Evolutionary conservation across 805 yeast genomes (phyloP).

Genomic region (Vanderwaltozyma yarrowii): DNA sequence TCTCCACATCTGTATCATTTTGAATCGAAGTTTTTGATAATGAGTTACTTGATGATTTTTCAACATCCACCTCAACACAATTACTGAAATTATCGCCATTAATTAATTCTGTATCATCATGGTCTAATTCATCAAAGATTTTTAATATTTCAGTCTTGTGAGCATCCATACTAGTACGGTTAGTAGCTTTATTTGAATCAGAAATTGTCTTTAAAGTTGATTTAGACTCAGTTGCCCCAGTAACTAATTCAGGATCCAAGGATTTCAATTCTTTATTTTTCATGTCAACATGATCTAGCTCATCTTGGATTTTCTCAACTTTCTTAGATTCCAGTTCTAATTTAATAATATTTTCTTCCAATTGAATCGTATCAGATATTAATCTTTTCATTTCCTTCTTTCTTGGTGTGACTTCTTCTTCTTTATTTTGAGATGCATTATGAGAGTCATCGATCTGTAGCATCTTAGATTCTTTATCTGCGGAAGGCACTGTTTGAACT

Average conservation of each 20-base stretch:
- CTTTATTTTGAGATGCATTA: no score
- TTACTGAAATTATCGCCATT: neutral
- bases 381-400: constrained; percentile 1
- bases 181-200: neutral
- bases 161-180: constrained; percentile 1
- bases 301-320: neutral
- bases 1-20: no score
- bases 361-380: neutral
- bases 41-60: neutral
- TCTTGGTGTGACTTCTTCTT: neutral
- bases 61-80: neutral
- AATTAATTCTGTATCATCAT: no score
- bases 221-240: no score
- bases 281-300: no score
- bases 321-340: neutral
- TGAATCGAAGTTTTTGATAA: neutral
- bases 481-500: no score
- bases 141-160: constrained; percentile 1
- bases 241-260: neutral
- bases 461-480: no score
- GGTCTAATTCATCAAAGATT: neutral
- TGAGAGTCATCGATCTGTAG: no score
- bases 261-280: neutral
- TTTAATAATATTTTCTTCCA: constrained; percentile 1
- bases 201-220: neutral